Base-by-base conservation (phyloP, 495 filamentous ascomycete genomes). In the Tuber aestivum region DNA sequence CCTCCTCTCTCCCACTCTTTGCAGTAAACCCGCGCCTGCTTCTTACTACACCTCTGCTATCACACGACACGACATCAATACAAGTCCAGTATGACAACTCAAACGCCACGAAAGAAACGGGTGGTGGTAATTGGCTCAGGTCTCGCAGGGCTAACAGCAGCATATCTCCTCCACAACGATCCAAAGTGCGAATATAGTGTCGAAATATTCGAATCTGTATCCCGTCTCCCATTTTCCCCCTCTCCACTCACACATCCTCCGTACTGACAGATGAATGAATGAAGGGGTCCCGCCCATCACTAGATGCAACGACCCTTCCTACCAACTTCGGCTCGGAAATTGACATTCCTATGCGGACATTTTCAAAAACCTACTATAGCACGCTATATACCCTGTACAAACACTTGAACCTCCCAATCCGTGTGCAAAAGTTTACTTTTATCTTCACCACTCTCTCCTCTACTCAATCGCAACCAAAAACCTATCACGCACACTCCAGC, bases 301-400 rank as follows among this genome's bases (percentile, higher is more conserved):
- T 87, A 16, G 86, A 86, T 70, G 38, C 72, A 21, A 72, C 27
- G 41, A 21, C 69, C 68, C 27, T 74, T 70, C 48, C 69, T 16
- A 71, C 12, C 32, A 72, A 70, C 56, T 77, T 85, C 65, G 83
- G n/a, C n/a, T n/a, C n/a, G n/a, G n/a, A 87, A 71, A 78, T 87
- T 38, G 88, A 90, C 83, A 78, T 90, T n/a, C 89, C 89, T 27
- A 89, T 89, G 87, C 87, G 88, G 48, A 85, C 86, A 3, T 87
- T 89, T 72, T 86, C 87, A 10, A 87, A 84, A 23, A 86, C 87
- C 37, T 90, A 86, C 81, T 88, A 90, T 72, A 83, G 83, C n/a
- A 87, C 87, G 70, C 82, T 90, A 65, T 84, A 81, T 38, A 83
- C 84, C 2, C 87, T 90, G 87, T 89, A 90, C 77, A 84, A 85